Conservation (phyloP, 345 rosid species). For the Trapa incisa region DNA sequence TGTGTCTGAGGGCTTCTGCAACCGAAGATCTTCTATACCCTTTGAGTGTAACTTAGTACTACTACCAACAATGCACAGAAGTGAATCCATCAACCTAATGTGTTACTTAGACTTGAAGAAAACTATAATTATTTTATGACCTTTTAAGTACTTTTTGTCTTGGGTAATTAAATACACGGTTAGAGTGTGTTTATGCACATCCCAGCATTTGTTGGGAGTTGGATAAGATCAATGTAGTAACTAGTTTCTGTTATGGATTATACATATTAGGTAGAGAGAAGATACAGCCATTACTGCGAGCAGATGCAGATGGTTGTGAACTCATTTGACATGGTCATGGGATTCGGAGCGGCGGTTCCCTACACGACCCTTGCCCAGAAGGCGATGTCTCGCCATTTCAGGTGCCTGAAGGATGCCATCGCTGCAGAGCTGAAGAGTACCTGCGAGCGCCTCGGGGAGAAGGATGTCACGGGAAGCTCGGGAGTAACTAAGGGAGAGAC, state of each 20-base stretch:
- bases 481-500: slow-evolving; percentile 22
- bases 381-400: slow-evolving; percentile 88
- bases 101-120: background rate
- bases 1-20: background rate
- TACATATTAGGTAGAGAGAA: slow-evolving; percentile 41
- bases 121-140: background rate
- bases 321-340: slow-evolving; percentile 62
- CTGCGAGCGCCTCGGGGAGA: slow-evolving; percentile 15
- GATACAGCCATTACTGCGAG: slow-evolving; percentile 53
- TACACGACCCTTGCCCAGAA: slow-evolving; percentile 72
- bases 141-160: background rate
- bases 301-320: slow-evolving; percentile 52
- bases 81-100: background rate
- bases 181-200: no score
- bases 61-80: background rate
- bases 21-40: background rate
- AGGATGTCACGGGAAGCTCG: slow-evolving; percentile 28
- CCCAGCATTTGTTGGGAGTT: no score
- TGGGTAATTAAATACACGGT: no score
- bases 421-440: slow-evolving; percentile 38
- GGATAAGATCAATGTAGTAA: no score
- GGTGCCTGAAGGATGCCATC: slow-evolving; percentile 57
- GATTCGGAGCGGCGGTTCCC: slow-evolving; percentile 54
- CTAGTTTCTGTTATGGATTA: no score
- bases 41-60: background rate